These are phyloP conservation scores for Kentomonas sorsogonicus DNA, from an alignment of 208 protist genomes.

Conservation along the genomic window DNA sequence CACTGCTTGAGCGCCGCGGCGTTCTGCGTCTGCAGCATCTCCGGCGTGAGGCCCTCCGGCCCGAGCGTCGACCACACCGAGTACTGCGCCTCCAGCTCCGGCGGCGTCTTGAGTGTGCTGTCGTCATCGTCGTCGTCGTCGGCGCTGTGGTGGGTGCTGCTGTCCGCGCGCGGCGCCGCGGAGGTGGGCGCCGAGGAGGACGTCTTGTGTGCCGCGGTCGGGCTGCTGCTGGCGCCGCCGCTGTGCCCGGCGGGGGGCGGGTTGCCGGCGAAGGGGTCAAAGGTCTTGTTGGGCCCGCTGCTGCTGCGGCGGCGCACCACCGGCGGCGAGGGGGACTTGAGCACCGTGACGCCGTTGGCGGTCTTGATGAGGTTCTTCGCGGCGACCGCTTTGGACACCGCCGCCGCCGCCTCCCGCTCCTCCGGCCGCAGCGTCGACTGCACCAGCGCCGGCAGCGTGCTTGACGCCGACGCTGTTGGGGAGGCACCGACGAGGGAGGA, in stretches of 20 bases:
- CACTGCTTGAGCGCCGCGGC: constrained; percentile 53
- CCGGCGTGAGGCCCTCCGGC: constrained; percentile 67
- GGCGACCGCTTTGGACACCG: neutral
- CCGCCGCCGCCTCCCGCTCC: neutral
- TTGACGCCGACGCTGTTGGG: neutral
- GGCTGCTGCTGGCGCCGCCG: neutral
- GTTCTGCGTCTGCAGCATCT: constrained; percentile 86
- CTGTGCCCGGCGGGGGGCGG: neutral
- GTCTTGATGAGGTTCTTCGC: neutral
- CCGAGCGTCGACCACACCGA: constrained; percentile 64
- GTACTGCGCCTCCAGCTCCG: constrained; percentile 78
- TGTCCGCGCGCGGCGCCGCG: neutral
- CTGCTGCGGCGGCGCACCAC: neutral
- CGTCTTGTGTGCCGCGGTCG: neutral
- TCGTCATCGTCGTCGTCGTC: constrained; percentile 25
- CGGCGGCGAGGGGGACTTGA: neutral
- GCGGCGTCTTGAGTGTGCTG: constrained; percentile 36
- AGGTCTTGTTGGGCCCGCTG: too few species aligned
- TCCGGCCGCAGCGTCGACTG: too few species aligned
- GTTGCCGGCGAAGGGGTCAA: too few species aligned
- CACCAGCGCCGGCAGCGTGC: constrained; percentile 1
- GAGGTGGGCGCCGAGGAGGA: neutral
- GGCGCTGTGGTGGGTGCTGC: constrained; percentile 1
- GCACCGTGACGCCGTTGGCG: neutral
- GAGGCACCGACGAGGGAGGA: neutral